Base-by-base conservation (phyloP, 1,284 basidiomycete genomes). In the Wolfiporia cocos region DNA sequence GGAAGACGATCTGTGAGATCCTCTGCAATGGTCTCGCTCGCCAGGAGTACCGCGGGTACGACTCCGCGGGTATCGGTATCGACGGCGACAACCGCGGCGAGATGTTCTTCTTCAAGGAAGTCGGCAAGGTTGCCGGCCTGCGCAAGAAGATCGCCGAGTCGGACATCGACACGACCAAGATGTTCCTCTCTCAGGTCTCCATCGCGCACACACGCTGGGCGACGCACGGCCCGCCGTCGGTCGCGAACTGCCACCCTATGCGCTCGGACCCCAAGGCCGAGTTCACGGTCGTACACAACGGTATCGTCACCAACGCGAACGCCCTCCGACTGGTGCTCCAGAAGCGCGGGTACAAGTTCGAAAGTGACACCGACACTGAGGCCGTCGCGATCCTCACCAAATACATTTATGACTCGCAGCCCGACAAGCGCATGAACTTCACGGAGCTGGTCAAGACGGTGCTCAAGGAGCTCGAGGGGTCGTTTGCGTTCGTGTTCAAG, bases 131-230 rank as follows among this genome's bases (percentile, higher is more conserved):
- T 49, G 86, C 87, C 38, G 86, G 88, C 22, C 78, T 99, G 45
- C 88, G 92, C 67, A 90, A 96, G 73, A 84, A 88, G 69, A 95
- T 97, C 57, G 81, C 84, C 43, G 74, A 77, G 51, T 83, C 89
- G 14, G 68, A 62, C 49, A 62, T 94, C 57, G 82, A 98, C 67
- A 84, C 91, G 54, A 68, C 73, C 62, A 94, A 91, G 73, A 76
- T 81, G 26, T 89, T 86, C 65, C 63, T 92, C 46, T 85, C 85
- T 40, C 94, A 97, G 68, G 92, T 93, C 40, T 92, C 92, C 39
- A 98, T 99, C 69, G 96, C 95, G 20, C 96, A 99, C 74, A 99
- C 96, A 14, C 92, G 96, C 51, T 99, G 96, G 96, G 96, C 96
- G 3, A 99, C 96, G n/a, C 96, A 99, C 65, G 96, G 96, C 48